Evolutionary conservation across 768 basidiomycete species (phyloP).

Genomic region (Podaxis sp.): DNA sequence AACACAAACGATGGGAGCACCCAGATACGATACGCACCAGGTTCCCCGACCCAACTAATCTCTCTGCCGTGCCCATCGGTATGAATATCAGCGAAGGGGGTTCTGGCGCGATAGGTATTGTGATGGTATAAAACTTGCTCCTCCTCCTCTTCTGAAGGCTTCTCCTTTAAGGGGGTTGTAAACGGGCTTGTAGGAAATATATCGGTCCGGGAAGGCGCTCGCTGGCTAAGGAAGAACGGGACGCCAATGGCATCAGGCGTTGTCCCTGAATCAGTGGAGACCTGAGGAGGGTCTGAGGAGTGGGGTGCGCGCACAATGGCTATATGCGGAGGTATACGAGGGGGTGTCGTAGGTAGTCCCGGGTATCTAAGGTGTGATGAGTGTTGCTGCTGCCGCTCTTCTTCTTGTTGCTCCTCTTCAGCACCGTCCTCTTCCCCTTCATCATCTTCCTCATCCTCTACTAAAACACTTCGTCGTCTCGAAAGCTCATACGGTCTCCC

Average conservation of each 20-base stretch:
- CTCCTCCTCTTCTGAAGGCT: slow-evolving; percentile 55
- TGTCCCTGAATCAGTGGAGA: slow-evolving; percentile 38
- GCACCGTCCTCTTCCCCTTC: slow-evolving; percentile 23
- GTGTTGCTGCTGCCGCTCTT: slow-evolving; percentile 14
- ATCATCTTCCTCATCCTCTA: slow-evolving; percentile 68
- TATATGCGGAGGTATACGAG: slow-evolving; percentile 25
- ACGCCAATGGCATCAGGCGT: slow-evolving; percentile 36
- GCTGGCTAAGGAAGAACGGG: slow-evolving; percentile 44
- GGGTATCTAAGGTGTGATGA: slow-evolving; percentile 36
- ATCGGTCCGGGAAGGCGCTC: slow-evolving; percentile 52
- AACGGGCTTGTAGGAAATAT: slow-evolving; percentile 68
- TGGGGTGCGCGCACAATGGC: slow-evolving; percentile 38
- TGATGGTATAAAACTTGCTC: slow-evolving; percentile 64
- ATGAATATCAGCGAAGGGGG: slow-evolving; percentile 24
- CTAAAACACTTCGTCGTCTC: slow-evolving; percentile 57
- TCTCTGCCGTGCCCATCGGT: slow-evolving; percentile 48
- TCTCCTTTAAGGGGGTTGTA: slow-evolving; percentile 65
- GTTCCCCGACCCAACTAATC: slow-evolving; percentile 76
- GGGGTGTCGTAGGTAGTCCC: slow-evolving; percentile 39
- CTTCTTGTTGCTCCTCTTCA: slow-evolving; percentile 40
- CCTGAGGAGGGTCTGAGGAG: slow-evolving; percentile 46
- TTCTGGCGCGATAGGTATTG: slow-evolving; percentile 45
- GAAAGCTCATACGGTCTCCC: slow-evolving; percentile 35
- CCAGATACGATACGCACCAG: slow-evolving; percentile 41
- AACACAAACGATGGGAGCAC: slow-evolving; percentile 6